Base-by-base conservation (phyloP, 2,329 filamentous ascomycete species). In the Fusarium cyanostomum region DNA sequence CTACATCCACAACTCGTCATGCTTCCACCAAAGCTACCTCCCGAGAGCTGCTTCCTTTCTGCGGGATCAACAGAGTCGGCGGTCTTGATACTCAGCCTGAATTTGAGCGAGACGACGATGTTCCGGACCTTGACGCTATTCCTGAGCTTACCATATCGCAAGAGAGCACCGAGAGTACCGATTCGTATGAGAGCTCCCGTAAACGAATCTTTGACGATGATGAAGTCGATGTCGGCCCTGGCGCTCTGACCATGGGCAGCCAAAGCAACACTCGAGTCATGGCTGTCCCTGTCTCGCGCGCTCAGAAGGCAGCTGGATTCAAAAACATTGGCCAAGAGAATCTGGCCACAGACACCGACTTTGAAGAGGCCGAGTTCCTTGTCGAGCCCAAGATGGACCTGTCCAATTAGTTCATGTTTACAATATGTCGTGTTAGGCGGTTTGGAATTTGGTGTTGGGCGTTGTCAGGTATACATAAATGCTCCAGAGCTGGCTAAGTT, bases 11-110 rank as follows among this genome's bases (percentile, higher is more conserved):
- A 3, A 18, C 48, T 12, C 26, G 45, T 34, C 57, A 34, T 37
- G 18, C 44, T 41, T 66, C 67, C 4, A 72, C 73, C 42, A 68
- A 70, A 39, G 71, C 71, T 6, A 62, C 72, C 7, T 75, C 78
- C 31, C 80, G 84, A 28, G 92, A 95, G 72, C 81, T 96, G 5
- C 79, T 89, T 8, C 92, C 92, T 1, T 96, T 93, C 73, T 94
- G 92, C 73, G 92, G 92, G 24, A 83, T 95, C 66, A 84, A 92
- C 78, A 92, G 89, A 71, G 82, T 91, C 53, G 91, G 91, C 34
- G 91, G 91, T 0, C 78, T 89, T 37, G 84, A 84, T 27, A 79
- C 83, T 26, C 89, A 92, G 72, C 81, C 85, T 12, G 74, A 79
- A 18, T 77, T 71, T 15, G 53, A 57, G 30, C 34, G 62, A 67